phyloP scores from a whole-genome alignment of 2,329 filamentous ascomycete genomes.

The Cercospora zeae-maydis region DNA sequence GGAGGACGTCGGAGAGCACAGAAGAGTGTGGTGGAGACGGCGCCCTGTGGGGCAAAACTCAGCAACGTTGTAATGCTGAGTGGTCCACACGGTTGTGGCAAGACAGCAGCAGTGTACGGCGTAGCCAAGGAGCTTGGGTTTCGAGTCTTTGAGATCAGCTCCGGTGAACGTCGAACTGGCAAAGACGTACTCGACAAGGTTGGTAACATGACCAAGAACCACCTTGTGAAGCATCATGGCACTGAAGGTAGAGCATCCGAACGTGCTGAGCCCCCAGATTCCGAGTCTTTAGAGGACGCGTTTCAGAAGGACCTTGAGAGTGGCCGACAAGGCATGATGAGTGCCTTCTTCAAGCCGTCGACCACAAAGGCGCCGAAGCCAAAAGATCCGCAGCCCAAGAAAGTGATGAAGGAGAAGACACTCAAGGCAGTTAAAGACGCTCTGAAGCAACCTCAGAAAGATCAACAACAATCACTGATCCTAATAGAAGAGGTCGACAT shows the following conservation, averaged over 20 bases:
- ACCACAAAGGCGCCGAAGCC: constrained; percentile 39
- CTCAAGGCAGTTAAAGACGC: constrained; percentile 28
- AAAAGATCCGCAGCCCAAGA: constrained; percentile 34
- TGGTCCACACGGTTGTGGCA: constrained; percentile 84
- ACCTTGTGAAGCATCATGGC: constrained; percentile 65
- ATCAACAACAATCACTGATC: constrained; percentile 90
- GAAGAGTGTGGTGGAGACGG: constrained; percentile 42
- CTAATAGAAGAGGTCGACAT: constrained; percentile 91
- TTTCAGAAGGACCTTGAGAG: constrained; percentile 59
- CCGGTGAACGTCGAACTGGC: constrained; percentile 76
- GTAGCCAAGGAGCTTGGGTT: constrained; percentile 88
- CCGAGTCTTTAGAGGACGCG: constrained; percentile 42
- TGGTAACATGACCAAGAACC: constrained; percentile 95
- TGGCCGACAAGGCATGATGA: constrained; percentile 74
- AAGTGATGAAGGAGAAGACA: constrained; percentile 25
- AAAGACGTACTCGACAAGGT: constrained; percentile 88
- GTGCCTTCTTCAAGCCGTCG: constrained; percentile 66
- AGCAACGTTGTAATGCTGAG: constrained; percentile 82
- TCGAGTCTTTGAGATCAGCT: constrained; percentile 91
- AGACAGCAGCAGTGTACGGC: constrained; percentile 88
- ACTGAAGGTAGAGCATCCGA: constrained; percentile 25
- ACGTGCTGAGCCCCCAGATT: constrained; percentile 35
- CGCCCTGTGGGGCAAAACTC: constrained; percentile 42
- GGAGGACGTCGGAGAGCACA: constrained; percentile 9
- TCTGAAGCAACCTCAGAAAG: constrained; percentile 38